Evolutionary conservation across 441 rosid genomes (phyloP).

Genomic region (Croton setiger): DNA sequence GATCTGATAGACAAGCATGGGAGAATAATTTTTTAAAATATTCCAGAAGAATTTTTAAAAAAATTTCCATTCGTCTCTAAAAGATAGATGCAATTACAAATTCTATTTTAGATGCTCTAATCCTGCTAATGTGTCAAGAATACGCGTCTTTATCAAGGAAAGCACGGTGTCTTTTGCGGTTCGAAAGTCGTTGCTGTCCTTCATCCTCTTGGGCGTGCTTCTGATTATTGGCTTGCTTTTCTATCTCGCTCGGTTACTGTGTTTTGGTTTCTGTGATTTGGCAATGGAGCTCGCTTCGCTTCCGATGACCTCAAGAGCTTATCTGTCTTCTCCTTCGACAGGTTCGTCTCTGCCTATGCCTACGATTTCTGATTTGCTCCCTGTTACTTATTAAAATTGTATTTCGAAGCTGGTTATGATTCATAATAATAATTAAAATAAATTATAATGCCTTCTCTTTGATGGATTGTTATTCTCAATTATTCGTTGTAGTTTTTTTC

Average conservation of each 20-base stretch:
- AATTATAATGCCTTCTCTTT: background rate
- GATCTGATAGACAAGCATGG: too few relatives aligned
- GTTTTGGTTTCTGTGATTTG: background rate
- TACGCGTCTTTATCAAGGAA: background rate
- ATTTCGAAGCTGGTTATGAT: background rate
- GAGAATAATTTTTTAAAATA: too few relatives aligned
- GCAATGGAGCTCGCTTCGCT: conserved; percentile 51
- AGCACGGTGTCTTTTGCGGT: background rate
- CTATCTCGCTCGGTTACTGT: background rate
- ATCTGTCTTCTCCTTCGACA: conserved; percentile 29
- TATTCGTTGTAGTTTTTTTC: background rate
- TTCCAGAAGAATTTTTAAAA: too few relatives aligned
- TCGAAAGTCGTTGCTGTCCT: background rate
- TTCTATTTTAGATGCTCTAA: too few relatives aligned
- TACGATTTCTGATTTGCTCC: background rate
- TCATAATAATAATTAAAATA: too few relatives aligned
- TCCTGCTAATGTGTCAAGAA: background rate
- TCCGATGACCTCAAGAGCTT: conserved; percentile 24
- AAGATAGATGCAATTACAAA: too few relatives aligned
- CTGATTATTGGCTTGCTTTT: background rate
- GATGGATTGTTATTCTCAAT: background rate
- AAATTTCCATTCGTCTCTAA: too few relatives aligned
- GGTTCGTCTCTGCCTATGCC: conserved; percentile 28
- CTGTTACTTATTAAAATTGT: background rate
- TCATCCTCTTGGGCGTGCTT: background rate